Base-by-base conservation (phyloP, 2,329 filamentous ascomycete species). In the Amauroascus niger region DNA sequence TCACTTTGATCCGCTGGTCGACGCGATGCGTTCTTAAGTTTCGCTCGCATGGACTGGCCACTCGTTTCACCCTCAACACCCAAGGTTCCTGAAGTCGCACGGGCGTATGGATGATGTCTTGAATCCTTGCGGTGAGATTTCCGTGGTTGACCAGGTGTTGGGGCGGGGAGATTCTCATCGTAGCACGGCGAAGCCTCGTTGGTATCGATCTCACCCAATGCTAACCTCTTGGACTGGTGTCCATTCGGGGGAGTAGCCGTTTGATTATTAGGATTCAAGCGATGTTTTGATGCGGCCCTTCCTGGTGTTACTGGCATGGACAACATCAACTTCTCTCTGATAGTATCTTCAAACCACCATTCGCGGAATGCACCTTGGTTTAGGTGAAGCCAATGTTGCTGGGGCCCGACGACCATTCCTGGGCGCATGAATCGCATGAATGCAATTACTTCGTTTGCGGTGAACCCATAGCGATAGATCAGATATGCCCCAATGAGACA, bases 371-470 rank as follows among this genome's bases (percentile, higher is more conserved):
- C 84, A 33, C 87, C 87, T 71, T 98, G 93, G 74, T 98, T 96
- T 58, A 98, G 80, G 67, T 98, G 93, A 52, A 98, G 80, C 93
- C 93, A 98, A 72, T 98, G 93, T 72, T 98, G 93, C 68, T 98
- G 93, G 37, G 93, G 93, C 0, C 93, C 93, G 51, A 98, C 93
- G 6, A 98, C 93, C 93, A 98, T 98, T 51, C 93, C 93, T 0
- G 93, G 93, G 55, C 91, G 81, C 91, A 97, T 97, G 74, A 98
- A 98, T 57, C 91, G 84, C 91, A 98, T 97, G 71, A 90, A 98
- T 2, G 90, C 87, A 67, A 97, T 97, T 64, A 95, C 82, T 72
- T 96, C 91, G 66, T 97, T 95, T 60, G 93, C 93, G 5, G 91
- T 97, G 71, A 97, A 98, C 54, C 88, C 93, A 69, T 97, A 86